A percentile compares a stretch with the other conserved stretches of the same genome.
These are phyloP conservation scores for Colletotrichum orchidophilum DNA, from an alignment of 2,329 filamentous ascomycete species.

Conservation along the genomic window DNA sequence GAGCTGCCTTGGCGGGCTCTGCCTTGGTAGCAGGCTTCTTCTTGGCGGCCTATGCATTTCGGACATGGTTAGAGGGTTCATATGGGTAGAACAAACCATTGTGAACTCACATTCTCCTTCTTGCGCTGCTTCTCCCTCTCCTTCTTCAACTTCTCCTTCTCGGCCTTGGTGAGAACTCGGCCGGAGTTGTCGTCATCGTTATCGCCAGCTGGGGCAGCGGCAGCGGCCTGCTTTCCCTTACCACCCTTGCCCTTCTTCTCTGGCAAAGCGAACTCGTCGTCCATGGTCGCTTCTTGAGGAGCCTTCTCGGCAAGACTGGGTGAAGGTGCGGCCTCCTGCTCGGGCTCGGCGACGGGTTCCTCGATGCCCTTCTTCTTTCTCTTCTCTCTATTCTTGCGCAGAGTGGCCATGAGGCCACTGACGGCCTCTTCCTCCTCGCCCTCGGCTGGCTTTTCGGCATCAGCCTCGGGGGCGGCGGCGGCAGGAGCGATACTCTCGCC, in stretches of 20 bases:
- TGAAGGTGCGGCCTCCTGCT: slow-evolving; percentile 52
- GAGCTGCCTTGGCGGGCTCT: slow-evolving; percentile 62
- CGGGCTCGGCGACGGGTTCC: slow-evolving; percentile 74
- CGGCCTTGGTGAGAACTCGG: slow-evolving; percentile 91
- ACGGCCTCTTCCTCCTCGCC: slow-evolving; percentile 65
- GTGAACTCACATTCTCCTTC: slow-evolving; percentile 82
- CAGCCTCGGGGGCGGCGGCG: slow-evolving; percentile 59
- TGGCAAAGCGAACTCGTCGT: slow-evolving; percentile 86
- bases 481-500: slow-evolving; percentile 78
- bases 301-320: slow-evolving; percentile 71
- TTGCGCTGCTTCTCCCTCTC: slow-evolving; percentile 98
- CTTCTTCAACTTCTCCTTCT: slow-evolving; percentile 98
- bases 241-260: slow-evolving; percentile 78
- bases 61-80: not conserved
- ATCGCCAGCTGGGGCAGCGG: slow-evolving; percentile 52
- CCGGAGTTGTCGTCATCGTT: slow-evolving; percentile 64
- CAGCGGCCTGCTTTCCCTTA: slow-evolving; percentile 54
- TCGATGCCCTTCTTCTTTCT: slow-evolving; percentile 87
- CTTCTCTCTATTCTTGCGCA: slow-evolving; percentile 85
- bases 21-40: slow-evolving; percentile 72
- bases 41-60: slow-evolving; percentile 73
- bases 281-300: slow-evolving; percentile 81
- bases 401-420: slow-evolving; percentile 80
- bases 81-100: not conserved
- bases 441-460: slow-evolving; percentile 59